Base-by-base conservation (phyloP, 2,329 filamentous ascomycete species). In the Stachybotrys echinatus region DNA sequence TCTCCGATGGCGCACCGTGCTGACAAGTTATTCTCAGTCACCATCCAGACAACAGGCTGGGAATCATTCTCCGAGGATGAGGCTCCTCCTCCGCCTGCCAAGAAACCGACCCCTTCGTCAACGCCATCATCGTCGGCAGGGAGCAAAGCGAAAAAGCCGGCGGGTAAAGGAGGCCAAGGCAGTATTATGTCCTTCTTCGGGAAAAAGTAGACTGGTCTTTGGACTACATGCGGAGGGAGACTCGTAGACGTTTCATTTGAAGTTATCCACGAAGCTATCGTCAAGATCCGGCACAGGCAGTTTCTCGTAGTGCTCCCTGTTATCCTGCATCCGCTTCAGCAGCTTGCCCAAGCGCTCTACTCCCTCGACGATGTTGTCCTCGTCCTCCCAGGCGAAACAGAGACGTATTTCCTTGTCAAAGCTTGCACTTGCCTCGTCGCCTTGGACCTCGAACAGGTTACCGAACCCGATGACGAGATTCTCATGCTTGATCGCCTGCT, bases 61-160 rank as follows among this genome's bases (percentile, higher is more conserved):
- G 92, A 96, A 66, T 92, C 88, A 0, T 96, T 95, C 71, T 95
- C 90, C 0, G 92, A 96, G 65, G 91, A 95, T 55, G 91, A 96
- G 56, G 80, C 84, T 20, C 75, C 75, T 27, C 65, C 71, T 8
- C 67, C 72, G 6, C 60, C 70, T 1, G 58, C 64, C 52, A 82
- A 82, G 63, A 83, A 81, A 61, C 61, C 73, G 6, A 85, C 83
- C 53, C 55, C 68, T 48, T 57, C 70, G 52, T 55, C 70, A 48
- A 73, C 72, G 2, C 68, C 73, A 6, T 65, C 72, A 20, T 75
- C 76, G 12, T 72, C 77, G 51, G 71, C 71, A 6, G 64, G 37
- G 12, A 42, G 63, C 43, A 82, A 78, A 58, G 65, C 74, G 21
- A 84, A 79, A 59, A 87, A 85, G 63, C 60, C 71, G 19, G 70